These are phyloP conservation scores for Aspergillus brunneoviolaceus DNA, from an alignment of 2,329 filamentous ascomycete species.

Conservation along the genomic window DNA sequence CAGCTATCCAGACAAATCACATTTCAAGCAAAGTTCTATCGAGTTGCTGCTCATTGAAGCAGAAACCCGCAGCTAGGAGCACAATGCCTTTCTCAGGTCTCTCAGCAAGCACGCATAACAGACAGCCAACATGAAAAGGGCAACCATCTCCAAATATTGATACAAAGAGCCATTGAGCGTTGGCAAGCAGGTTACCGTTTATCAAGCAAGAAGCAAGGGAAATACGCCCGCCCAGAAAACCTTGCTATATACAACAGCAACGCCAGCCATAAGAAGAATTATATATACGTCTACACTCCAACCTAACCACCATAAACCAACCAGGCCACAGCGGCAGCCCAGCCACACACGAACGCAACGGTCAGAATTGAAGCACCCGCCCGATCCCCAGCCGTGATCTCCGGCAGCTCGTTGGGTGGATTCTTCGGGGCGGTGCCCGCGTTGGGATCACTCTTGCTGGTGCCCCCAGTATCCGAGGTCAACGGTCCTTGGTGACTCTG, in stretches of 20 bases:
- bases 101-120: background rate
- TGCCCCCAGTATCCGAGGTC: slow-evolving; percentile 57
- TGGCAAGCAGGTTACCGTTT: background rate
- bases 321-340: slow-evolving; percentile 31
- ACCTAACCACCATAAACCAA: slow-evolving; percentile 29
- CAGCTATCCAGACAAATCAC: no score
- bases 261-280: background rate
- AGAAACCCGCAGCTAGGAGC: no score
- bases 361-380: slow-evolving; percentile 41
- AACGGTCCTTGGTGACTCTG: slow-evolving; percentile 34
- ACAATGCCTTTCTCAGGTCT: no score
- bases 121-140: background rate
- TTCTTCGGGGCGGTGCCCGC: slow-evolving; percentile 35
- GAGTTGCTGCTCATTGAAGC: no score
- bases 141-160: no score
- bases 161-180: no score
- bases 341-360: slow-evolving; percentile 27
- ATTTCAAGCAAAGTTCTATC: no score
- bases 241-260: background rate
- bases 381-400: slow-evolving; percentile 36
- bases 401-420: slow-evolving; percentile 11
- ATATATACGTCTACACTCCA: slow-evolving; percentile 11
- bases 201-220: background rate
- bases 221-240: background rate
- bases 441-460: slow-evolving; percentile 49